A percentile compares a stretch with the other conserved stretches of the same genome.
Conservation (phyloP, 768 basidiomycete genomes). For the Amanita thiersii region DNA sequence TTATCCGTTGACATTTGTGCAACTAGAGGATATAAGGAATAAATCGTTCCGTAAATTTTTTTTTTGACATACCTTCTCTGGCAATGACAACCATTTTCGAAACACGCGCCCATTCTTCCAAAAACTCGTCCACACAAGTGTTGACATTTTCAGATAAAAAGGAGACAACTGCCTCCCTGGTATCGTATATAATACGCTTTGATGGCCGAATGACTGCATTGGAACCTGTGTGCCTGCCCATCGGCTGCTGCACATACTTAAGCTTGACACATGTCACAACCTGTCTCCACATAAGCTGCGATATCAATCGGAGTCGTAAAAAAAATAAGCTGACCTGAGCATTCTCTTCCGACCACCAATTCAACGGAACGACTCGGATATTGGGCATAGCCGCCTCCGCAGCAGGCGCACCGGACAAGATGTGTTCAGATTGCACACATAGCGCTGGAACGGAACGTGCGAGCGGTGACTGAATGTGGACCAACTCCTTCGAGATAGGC, state of each 20-base stretch:
- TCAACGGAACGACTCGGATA: slow-evolving; percentile 79
- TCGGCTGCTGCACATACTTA: slow-evolving; percentile 82
- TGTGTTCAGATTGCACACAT: slow-evolving; percentile 74
- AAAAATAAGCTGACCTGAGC: slow-evolving; percentile 40
- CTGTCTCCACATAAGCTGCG: slow-evolving; percentile 20
- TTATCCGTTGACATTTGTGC: slow-evolving; percentile 74
- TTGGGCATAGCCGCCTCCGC: slow-evolving; percentile 92
- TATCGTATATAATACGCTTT: slow-evolving; percentile 85
- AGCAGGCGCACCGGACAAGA: slow-evolving; percentile 76
- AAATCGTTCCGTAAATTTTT: slow-evolving; percentile 5
- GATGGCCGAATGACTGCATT: slow-evolving; percentile 72
- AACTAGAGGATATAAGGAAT: slow-evolving; percentile 33
- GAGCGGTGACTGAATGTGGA: slow-evolving; percentile 62
- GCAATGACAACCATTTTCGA: slow-evolving; percentile 94
- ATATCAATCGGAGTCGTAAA: slow-evolving; percentile 2
- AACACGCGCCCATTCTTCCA: slow-evolving; percentile 89
- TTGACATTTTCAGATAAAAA: slow-evolving; percentile 84
- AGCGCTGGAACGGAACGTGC: slow-evolving; percentile 75
- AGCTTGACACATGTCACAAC: slow-evolving; percentile 88
- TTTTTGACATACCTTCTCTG: slow-evolving; percentile 55
- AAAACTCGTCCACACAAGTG: slow-evolving; percentile 82
- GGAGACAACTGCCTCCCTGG: slow-evolving; percentile 79
- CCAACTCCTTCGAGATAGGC: slow-evolving; percentile 35
- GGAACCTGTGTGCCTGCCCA: slow-evolving; percentile 59
- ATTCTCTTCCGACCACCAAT: slow-evolving; percentile 85